Conservation (phyloP, 169 alveolate species). For the Cryptosporidium bovis region DNA sequence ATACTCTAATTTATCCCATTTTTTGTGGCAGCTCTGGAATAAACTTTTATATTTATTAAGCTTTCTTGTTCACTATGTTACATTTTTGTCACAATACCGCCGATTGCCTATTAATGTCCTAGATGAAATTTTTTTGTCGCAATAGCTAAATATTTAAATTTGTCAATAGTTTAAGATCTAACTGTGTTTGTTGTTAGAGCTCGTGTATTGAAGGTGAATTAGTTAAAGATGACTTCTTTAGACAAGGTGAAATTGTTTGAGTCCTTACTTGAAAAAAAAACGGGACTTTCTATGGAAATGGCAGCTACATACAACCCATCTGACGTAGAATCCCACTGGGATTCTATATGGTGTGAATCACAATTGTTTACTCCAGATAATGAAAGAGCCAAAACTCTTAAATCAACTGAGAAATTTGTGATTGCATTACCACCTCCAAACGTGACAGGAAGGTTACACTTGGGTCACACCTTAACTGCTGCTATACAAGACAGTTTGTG, state of each 20-base stretch:
- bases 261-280: conserved; percentile 13
- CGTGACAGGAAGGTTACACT: conserved; percentile 99
- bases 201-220: too few species aligned
- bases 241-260: conserved; percentile 18
- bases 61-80: too few species aligned
- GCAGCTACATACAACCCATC: conserved; percentile 84
- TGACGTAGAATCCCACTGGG: conserved; percentile 95
- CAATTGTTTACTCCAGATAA: conserved; percentile 25
- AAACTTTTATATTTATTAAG: too few species aligned
- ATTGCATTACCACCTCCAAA: conserved; percentile 99
- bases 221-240: background rate
- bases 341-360: conserved; percentile 73
- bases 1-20: too few species aligned
- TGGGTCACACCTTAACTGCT: conserved; percentile 99
- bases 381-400: conserved; percentile 69
- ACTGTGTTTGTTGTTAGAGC: too few species aligned
- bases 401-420: conserved; percentile 82
- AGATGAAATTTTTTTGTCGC: too few species aligned
- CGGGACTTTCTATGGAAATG: conserved; percentile 31
- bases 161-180: too few species aligned
- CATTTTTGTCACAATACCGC: too few species aligned
- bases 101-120: too few species aligned
- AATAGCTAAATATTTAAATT: too few species aligned
- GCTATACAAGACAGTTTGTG: conserved; percentile 98
- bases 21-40: too few species aligned